These are phyloP conservation scores for Amaranthus hypochondriacus DNA, from an alignment of 148 eudicot genomes.

Conservation along the genomic window DNA sequence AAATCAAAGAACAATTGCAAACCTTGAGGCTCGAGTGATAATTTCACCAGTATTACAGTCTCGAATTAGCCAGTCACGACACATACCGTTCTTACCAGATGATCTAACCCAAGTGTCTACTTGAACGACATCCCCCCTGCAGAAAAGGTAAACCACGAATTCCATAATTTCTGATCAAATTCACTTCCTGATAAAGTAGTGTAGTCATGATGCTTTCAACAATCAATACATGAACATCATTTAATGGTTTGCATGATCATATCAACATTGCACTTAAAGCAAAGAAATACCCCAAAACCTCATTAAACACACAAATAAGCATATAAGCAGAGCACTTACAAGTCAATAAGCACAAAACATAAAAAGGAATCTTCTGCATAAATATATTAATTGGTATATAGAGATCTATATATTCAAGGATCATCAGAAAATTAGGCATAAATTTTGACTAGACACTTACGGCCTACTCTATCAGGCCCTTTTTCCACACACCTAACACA, in stretches of 20 bases:
- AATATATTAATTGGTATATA: no score
- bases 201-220: neutral
- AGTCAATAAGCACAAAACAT: neutral
- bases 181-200: neutral
- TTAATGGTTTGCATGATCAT: no score
- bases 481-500: neutral
- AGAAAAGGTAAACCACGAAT: conserved; percentile 4
- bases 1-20: conserved; percentile 6
- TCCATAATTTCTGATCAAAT: neutral
- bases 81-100: conserved; percentile 96
- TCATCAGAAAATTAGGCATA: no score
- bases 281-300: neutral
- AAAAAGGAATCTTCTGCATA: neutral
- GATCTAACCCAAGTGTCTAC: conserved; percentile 93
- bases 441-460: no score
- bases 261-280: neutral
- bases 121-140: conserved; percentile 96
- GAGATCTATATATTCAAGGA: no score
- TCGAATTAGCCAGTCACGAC: conserved; percentile 85
- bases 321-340: neutral
- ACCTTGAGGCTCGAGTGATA: conserved; percentile 95
- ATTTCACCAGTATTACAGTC: conserved; percentile 77
- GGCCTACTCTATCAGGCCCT: no score
- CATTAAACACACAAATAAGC: neutral
- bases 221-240: neutral